Evolutionary conservation across 352 stramenopile species (phyloP), one percentile per base, ranked within the genome.

Genomic region (Thraustochytrium sp.): DNA sequence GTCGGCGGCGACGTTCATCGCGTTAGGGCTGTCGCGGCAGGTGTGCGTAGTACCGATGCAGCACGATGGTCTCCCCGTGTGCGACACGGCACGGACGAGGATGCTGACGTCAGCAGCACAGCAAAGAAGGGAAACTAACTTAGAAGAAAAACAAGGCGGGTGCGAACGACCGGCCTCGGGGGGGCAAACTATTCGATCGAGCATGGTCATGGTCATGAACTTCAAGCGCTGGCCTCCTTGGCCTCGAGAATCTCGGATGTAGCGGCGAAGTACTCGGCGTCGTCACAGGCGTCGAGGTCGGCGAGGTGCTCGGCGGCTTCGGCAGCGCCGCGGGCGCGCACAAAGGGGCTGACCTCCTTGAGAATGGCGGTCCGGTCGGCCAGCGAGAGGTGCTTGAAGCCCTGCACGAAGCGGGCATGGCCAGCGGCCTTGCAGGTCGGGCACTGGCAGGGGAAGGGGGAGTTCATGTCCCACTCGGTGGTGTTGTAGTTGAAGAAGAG

Each of bases 401-500:
- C 92, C 18, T 89, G 87, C 44, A 95, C 91, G 86, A 93, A 87
- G 29, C 90, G 89, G 38, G 88, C 88, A 76, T 90, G 93, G 13
- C 87, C 89, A 2, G 84, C 55, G 34, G 44, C 31, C 54, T 80
- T 38, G 59, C 75, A 84, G 36, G 89, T 87, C 56, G 91, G 90
- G 76, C 92, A 96, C 48, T 88, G 88, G 85, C 92, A 96, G 72
- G 91, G 87, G 37, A 96, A 96, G 82, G 94, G 94, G 82, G 94
- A 91, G 78, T 96, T 91, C 92, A 96, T 96, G 86, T 96, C 91
- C 92, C 92, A 96, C 83, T 96, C 92, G 76, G 90, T 96, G 75
- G 91, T 94, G 72, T 89, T 89, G 88, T 96, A 96, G 87, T 96
- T 92, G 76, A 95, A 95, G 3, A 88, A 92, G 38, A 95, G 85